Evolutionary conservation across 1,284 basidiomycete species (phyloP), one percentile per base, ranked within the genome.

Genomic region (Neotropicomus parvogracilis): DNA sequence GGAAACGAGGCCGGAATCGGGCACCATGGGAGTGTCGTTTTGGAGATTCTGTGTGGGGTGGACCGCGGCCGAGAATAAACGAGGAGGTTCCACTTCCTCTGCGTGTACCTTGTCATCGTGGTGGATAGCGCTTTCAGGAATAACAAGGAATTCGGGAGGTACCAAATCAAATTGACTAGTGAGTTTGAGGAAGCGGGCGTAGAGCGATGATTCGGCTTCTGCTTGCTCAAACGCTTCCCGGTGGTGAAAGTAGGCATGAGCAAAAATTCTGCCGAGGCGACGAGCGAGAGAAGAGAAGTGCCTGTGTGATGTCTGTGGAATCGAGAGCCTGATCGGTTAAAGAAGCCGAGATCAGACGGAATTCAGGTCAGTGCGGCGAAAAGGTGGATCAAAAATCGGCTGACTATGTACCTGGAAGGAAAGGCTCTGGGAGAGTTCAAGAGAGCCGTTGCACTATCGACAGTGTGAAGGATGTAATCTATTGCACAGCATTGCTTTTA

Each of bases 161-260:
- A 95, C 88, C 34, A 99, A 77, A 51, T 88, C 83, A 70, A 90
- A 97, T 59, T 81, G 81, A 50, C 81, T 76, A 10, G 87, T 88
- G 48, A 98, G 80, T 3, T 84, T 84, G 44, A 90, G 78, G 73
- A 98, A 98, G 54, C 95, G 86, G 26, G 88, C 85, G 62, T 97
- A 97, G 2, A 98, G 75, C 0, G 88, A 88, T 6, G 88, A 93
- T 66, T 97, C 92, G 3, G 85, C 88, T 68, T 95, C 92, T 36
- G 89, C 89, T 59, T 89, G 85, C 57, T 91, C 85, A 60, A 95
- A 97, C 0, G 85, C 81, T 60, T 95, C 94, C 49, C 89, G 85
- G 68, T 98, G 92, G 65, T 92, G 90, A 71, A 88, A 93, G 72
- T 91, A 95, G 1, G 94, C 92, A 67, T 99, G 95, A 0, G 91